phyloP scores from a whole-genome alignment of 441 rosid species.

The Biscutella laevigata region DNA sequence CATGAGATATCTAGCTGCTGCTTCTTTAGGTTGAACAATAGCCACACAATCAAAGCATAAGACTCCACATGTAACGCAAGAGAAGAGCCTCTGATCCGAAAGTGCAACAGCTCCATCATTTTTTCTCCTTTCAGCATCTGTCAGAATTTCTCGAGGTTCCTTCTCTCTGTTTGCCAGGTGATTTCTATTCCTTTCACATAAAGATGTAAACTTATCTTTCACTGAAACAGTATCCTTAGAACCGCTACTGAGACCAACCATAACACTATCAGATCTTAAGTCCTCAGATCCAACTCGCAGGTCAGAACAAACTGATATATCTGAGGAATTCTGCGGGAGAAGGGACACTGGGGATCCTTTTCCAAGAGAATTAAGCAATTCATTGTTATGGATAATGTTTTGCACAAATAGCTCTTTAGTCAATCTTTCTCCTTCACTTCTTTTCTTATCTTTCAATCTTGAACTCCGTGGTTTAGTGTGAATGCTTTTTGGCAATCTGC shows the following conservation, averaged over 20 bases:
- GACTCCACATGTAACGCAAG: slow-evolving; percentile 91
- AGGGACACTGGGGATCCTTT: slow-evolving; percentile 68
- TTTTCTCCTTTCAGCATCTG: slow-evolving; percentile 25
- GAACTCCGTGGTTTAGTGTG: slow-evolving; percentile 79
- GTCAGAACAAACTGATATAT: slow-evolving; percentile 61
- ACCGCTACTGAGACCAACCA: slow-evolving; percentile 30
- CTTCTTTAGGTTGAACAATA: slow-evolving; percentile 74
- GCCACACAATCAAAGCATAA: slow-evolving; percentile 84
- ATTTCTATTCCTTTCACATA: slow-evolving; percentile 46
- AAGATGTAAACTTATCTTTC: slow-evolving; percentile 53
- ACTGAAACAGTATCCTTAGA: slow-evolving; percentile 38
- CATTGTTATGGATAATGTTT: slow-evolving; percentile 55
- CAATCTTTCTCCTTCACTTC: slow-evolving; percentile 78
- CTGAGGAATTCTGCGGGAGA: slow-evolving; percentile 73
- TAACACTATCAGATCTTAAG: slow-evolving; percentile 30
- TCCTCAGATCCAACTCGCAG: slow-evolving; percentile 57
- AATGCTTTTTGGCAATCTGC: slow-evolving; percentile 52
- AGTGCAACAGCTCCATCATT: slow-evolving; percentile 39
- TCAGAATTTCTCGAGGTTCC: slow-evolving; percentile 21
- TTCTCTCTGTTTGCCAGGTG: slow-evolving; percentile 27
- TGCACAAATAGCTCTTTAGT: slow-evolving; percentile 74
- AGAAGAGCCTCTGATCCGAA: slow-evolving; percentile 83
- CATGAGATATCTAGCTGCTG: slow-evolving; percentile 76
- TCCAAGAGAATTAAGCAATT: slow-evolving; percentile 68
- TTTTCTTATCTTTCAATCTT: slow-evolving; percentile 81